A percentile compares a stretch with the other conserved stretches of the same genome.
These are phyloP conservation scores for Diaporthe eres DNA, from an alignment of 2,329 filamentous ascomycete species.

Conservation along the genomic window DNA sequence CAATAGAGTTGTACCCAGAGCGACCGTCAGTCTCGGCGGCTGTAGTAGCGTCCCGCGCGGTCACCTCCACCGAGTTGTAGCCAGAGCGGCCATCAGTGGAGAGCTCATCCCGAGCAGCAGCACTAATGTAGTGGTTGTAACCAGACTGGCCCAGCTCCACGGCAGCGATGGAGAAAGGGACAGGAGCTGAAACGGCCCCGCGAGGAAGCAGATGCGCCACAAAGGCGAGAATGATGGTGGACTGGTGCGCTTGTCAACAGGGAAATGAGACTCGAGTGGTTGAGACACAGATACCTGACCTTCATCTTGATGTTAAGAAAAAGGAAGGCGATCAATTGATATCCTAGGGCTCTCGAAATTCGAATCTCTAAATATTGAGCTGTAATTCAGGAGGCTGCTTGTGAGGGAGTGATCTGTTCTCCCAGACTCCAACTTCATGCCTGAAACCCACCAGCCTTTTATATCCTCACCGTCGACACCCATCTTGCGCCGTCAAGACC, in stretches of 20 bases:
- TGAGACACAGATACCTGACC: background rate
- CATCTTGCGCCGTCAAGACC: background rate
- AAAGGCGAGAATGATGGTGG: constrained; percentile 1
- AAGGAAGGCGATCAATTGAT: background rate
- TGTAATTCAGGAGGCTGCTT: background rate
- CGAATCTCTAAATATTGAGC: background rate
- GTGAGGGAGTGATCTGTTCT: background rate
- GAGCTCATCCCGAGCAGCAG: background rate
- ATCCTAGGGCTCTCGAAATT: background rate
- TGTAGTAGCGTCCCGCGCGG: background rate
- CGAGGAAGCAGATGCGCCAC: background rate
- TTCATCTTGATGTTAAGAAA: background rate
- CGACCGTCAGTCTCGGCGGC: background rate
- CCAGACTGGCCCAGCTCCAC: background rate
- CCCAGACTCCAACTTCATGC: background rate
- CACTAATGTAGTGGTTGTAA: background rate
- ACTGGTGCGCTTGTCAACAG: constrained; percentile 4
- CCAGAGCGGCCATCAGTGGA: background rate
- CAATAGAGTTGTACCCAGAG: constrained; percentile 23
- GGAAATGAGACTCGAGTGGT: background rate
- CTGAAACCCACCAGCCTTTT: background rate
- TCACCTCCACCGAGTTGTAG: constrained; percentile 7
- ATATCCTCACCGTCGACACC: background rate
- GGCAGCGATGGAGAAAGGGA: background rate
- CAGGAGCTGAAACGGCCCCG: background rate